Evolutionary conservation across 1,284 basidiomycete species (phyloP), one percentile per base, ranked within the genome.

Genomic region (Fomitiporia mediterranea): DNA sequence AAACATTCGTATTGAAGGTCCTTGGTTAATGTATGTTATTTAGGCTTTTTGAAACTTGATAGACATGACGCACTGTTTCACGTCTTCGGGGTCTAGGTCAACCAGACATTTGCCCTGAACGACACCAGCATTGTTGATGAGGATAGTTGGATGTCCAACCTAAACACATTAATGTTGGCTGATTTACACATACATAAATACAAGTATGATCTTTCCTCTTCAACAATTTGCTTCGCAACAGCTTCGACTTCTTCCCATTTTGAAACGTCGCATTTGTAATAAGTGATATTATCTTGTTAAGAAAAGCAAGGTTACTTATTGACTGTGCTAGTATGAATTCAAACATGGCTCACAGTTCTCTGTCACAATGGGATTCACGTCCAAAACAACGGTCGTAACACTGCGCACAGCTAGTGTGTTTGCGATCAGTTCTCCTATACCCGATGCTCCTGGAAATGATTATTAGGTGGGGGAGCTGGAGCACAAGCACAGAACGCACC

Each of bases 111-210:
- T 94, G 28, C 94, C 94, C 70, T 94, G 88, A 30, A 91, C 91
- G 53, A 98, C 83, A n/a, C 94, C 96, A 0, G 96, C 96, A 66
- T 98, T 98, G 73, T 98, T 98, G 65, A 99, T 77, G 13, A 99
- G 72, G 30, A 98, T 80, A 0, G 96, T 96, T 1, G 94, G 91
- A 53, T 89, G 79, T 4, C 94, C 94, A 53, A 95, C 75, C 90
- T 94, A 64, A 15, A 35, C 27, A 43, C n/a, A 53, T 53, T 23
- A 46, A 6, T n/a, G 8, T 44, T 25, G 2, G 11, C 21, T 30
- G 25, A 25, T 46, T 46, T 4, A 19, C 9, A 19, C 19, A 4
- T 2, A 11, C 35, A 37, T 43, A 1, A 9, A 25, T 15, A 34
- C 40, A 42, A 11, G 5, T 57, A 15, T 38, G 21, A 38, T 5